Conservation (phyloP, 2,329 filamentous ascomycete species). For the Fusarium keratoplasticum region DNA sequence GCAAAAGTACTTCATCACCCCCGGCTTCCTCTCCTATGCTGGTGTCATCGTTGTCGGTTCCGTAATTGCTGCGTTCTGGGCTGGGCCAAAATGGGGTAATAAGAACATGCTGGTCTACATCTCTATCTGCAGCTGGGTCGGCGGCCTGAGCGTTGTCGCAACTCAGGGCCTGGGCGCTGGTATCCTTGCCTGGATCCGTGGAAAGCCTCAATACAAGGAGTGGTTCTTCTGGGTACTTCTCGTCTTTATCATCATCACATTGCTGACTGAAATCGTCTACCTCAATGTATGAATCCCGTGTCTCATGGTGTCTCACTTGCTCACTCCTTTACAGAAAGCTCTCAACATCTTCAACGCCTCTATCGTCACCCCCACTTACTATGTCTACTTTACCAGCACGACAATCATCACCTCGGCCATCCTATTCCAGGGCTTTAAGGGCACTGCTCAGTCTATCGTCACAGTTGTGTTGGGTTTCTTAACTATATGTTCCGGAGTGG, state of each 20-base stretch:
- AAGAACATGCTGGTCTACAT: conserved; percentile 98
- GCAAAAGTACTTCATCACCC: conserved; percentile 86
- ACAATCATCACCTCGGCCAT: conserved; percentile 95
- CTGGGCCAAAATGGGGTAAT: conserved; percentile 89
- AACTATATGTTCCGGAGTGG: conserved; percentile 91
- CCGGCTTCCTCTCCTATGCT: conserved; percentile 86
- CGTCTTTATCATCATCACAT: conserved; percentile 88
- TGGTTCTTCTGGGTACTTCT: conserved; percentile 96
- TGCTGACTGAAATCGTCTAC: conserved; percentile 94
- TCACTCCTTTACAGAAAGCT: conserved; percentile 81
- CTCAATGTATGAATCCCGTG: conserved; percentile 79
- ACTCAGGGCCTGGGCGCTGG: conserved; percentile 94
- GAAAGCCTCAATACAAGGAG: conserved; percentile 90
- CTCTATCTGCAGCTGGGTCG: conserved; percentile 94
- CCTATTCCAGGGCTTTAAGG: conserved; percentile 94
- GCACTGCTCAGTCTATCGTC: conserved; percentile 80
- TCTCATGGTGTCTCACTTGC: conserved; percentile 27
- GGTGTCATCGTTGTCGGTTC: conserved; percentile 84
- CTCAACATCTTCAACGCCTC: conserved; percentile 97
- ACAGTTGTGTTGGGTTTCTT: conserved; percentile 95
- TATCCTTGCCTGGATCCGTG: conserved; percentile 86
- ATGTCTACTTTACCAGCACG: conserved; percentile 96
- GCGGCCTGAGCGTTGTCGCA: conserved; percentile 92
- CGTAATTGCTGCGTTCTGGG: conserved; percentile 79
- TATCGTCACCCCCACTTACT: conserved; percentile 97